Conservation (phyloP, 2,329 filamentous ascomycete genomes). For the Pestalotiopsis sp. region DNA sequence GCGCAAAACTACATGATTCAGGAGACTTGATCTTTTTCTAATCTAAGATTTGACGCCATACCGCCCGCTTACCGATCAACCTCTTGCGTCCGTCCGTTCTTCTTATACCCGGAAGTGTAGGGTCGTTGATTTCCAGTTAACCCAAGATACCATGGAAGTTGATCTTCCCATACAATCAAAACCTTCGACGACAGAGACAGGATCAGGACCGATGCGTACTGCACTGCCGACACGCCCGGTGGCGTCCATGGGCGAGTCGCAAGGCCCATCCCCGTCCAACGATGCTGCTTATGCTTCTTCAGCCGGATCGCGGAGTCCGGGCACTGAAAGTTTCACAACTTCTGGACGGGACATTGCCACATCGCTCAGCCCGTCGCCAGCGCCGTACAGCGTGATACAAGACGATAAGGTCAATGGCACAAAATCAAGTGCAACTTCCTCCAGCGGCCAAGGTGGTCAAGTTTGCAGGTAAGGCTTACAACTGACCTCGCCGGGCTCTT, state of each 20-base stretch:
- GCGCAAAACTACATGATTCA: constrained; percentile 1
- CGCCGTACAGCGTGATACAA: constrained; percentile 10
- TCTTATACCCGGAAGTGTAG: neutral
- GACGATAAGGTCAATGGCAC: constrained; percentile 6
- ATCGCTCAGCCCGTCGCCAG: constrained; percentile 16
- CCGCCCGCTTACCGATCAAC: neutral
- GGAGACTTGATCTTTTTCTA: neutral
- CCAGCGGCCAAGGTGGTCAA: constrained; percentile 29
- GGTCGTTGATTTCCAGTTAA: neutral
- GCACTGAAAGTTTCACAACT: constrained; percentile 15
- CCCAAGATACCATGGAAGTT: constrained; percentile 9
- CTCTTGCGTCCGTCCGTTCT: neutral
- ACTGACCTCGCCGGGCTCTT: neutral
- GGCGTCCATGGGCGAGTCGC: constrained; percentile 9
- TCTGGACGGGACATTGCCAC: constrained; percentile 14
- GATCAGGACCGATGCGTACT: constrained; percentile 13
- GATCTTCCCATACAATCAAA: constrained; percentile 8
- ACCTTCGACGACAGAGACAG: constrained; percentile 8
- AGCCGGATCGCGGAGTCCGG: constrained; percentile 17
- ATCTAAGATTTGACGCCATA: neutral
- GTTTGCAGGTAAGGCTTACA: constrained; percentile 34
- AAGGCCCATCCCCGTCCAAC: constrained; percentile 3
- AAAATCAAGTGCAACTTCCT: constrained; percentile 15
- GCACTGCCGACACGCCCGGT: constrained; percentile 16
- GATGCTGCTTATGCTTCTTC: constrained; percentile 15